These are phyloP conservation scores for Cladosporium sphaerospermum DNA, from an alignment of 2,329 filamentous ascomycete genomes.

Conservation along the genomic window DNA sequence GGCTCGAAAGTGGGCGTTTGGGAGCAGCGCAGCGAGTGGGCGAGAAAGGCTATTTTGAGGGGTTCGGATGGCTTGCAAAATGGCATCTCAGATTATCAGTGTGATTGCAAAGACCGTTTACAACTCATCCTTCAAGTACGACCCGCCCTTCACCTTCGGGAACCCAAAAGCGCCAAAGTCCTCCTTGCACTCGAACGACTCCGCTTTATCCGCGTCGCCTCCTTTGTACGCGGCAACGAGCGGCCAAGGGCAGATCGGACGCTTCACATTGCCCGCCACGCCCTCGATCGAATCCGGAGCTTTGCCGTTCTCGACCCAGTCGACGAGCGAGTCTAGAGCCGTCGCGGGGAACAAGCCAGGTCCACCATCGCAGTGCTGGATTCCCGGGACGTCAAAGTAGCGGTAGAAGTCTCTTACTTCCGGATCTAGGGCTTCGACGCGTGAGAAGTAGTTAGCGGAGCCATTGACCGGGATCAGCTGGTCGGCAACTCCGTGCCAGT, in stretches of 20 bases:
- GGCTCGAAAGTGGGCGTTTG: not conserved
- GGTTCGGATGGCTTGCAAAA: not conserved
- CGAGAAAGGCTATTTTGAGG: not conserved
- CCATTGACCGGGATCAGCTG: constrained; percentile 31
- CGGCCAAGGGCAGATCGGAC: constrained; percentile 40
- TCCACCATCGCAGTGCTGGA: constrained; percentile 32
- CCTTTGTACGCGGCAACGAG: constrained; percentile 32
- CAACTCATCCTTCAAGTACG: not conserved
- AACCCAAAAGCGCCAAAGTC: constrained; percentile 11
- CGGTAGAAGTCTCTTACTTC: constrained; percentile 31
- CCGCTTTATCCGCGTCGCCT: constrained; percentile 29
- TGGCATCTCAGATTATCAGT: not conserved
- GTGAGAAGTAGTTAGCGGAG: constrained; percentile 29
- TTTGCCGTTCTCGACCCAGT: constrained; percentile 28
- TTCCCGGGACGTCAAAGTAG: constrained; percentile 36
- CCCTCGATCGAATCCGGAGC: constrained; percentile 23
- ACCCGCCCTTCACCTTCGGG: not conserved
- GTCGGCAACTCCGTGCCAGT: constrained; percentile 8
- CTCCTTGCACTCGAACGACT: constrained; percentile 19
- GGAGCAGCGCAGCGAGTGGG: not conserved
- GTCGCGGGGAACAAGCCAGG: constrained; percentile 21
- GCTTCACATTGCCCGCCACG: constrained; percentile 38
- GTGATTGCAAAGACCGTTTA: not conserved
- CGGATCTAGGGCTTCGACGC: constrained; percentile 21
- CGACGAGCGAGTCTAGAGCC: constrained; percentile 16